Evolutionary conservation across 2,329 filamentous ascomycete species (phyloP).

Genomic region (Trichophyton verrucosum): DNA sequence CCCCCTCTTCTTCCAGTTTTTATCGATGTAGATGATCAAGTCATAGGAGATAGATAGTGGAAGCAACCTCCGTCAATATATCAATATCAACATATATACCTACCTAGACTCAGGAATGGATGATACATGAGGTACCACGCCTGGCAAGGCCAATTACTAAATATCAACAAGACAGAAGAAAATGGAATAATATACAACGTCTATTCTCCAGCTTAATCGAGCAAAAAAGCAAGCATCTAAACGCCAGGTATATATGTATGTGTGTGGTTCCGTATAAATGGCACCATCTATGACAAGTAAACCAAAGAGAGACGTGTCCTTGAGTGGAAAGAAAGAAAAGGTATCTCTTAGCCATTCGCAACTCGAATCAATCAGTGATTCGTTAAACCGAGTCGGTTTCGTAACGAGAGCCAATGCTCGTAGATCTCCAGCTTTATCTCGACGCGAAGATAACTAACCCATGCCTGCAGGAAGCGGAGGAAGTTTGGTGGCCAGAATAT

Average conservation of each 20-base stretch:
- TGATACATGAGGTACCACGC: no score
- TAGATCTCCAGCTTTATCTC: constrained; percentile 48
- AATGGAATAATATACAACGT: neutral
- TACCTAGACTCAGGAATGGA: no score
- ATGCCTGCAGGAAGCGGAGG: constrained; percentile 39
- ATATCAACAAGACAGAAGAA: neutral
- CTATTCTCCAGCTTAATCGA: neutral
- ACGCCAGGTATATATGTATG: neutral
- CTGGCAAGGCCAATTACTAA: neutral
- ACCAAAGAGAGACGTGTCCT: neutral
- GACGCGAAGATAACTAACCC: constrained; percentile 42
- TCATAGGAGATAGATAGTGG: no score
- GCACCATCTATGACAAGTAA: neutral
- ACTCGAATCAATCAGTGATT: constrained; percentile 5
- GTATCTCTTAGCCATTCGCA: no score
- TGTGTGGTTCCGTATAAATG: neutral
- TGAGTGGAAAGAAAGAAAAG: neutral
- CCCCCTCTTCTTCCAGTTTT: neutral
- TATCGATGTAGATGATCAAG: no score
- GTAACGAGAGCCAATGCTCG: constrained; percentile 43
- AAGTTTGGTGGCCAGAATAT: constrained; percentile 43
- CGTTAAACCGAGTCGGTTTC: constrained; percentile 38
- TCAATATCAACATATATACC: no score
- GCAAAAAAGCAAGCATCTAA: neutral
- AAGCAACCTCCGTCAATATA: no score